Percentiles rank a stretch among this genome's conserved stretches.
phyloP scores from a whole-genome alignment of 352 stramenopile species.

The Phytophthora melonis region DNA sequence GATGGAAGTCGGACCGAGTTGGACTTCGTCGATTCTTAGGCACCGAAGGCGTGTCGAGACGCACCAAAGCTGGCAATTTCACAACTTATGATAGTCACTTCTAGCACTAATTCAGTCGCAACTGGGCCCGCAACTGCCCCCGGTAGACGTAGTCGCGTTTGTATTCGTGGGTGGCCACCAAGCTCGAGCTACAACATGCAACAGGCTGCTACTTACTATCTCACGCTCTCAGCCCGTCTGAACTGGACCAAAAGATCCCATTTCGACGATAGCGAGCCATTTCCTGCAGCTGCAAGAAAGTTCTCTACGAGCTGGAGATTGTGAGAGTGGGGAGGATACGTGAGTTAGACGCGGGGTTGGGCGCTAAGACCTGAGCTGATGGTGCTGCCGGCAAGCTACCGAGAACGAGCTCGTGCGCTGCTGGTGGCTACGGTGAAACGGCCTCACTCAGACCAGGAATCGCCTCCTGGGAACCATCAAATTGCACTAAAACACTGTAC shows the following conservation, averaged over 20 bases:
- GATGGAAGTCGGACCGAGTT: background rate
- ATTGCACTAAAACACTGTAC: no score
- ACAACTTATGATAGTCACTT: background rate
- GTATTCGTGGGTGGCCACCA: background rate
- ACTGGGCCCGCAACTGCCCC: background rate
- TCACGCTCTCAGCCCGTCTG: conserved; percentile 1
- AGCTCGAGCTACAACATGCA: background rate
- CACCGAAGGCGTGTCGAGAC: background rate
- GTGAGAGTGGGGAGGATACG: background rate
- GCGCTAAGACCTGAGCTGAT: background rate
- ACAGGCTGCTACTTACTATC: conserved; percentile 1
- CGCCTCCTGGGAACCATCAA: no score
- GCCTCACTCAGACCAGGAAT: background rate
- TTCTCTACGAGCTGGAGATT: conserved; percentile 3
- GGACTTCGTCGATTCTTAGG: conserved; percentile 7
- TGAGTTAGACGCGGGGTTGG: background rate
- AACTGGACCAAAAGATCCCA: conserved; percentile 9
- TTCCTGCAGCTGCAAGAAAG: conserved; percentile 16
- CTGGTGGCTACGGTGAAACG: background rate
- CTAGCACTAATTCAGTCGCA: background rate
- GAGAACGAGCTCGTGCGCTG: background rate
- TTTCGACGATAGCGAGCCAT: conserved; percentile 1
- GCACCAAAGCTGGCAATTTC: background rate
- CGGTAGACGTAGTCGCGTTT: background rate
- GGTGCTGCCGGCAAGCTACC: background rate